Evolutionary conservation across 2,329 filamentous ascomycete species (phyloP).

Genomic region (Chrysosporium keratinophilum): DNA sequence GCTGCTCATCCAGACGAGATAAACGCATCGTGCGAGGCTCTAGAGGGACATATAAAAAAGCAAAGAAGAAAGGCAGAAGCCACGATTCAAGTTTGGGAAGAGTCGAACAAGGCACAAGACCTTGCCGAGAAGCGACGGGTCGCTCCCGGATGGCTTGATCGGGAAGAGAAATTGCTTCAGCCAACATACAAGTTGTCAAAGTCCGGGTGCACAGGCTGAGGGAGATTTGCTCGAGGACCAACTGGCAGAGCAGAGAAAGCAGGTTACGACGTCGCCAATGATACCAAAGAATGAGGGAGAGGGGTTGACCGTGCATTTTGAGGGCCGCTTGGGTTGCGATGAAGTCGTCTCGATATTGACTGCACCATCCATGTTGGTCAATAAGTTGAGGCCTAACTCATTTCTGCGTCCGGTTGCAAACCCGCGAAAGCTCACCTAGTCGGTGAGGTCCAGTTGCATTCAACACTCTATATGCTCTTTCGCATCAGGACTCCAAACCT

Average conservation of each 20-base stretch:
- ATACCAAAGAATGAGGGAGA: constrained; percentile 40
- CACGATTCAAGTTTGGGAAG: constrained; percentile 60
- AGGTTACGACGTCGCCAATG: constrained; percentile 30
- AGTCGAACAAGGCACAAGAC: constrained; percentile 48
- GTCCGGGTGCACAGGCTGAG: constrained; percentile 14
- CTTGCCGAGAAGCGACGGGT: constrained; percentile 53
- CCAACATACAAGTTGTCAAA: constrained; percentile 29
- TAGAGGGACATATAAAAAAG: constrained; percentile 64
- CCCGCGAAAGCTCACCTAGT: no score
- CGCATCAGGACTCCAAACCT: no score
- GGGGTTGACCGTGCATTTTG: constrained; percentile 47
- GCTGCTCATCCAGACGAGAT: constrained; percentile 82
- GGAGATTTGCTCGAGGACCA: constrained; percentile 32
- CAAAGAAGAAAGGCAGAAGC: constrained; percentile 57
- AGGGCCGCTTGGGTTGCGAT: constrained; percentile 33
- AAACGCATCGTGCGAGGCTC: constrained; percentile 64
- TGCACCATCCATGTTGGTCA: neutral
- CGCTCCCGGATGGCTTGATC: constrained; percentile 55
- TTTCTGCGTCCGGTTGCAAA: neutral
- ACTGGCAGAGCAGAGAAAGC: constrained; percentile 24
- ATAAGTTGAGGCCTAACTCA: no score
- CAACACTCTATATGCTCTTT: no score
- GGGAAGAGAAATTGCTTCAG: constrained; percentile 50
- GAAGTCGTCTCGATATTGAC: neutral
- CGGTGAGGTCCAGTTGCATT: no score